Percentiles rank a stretch among this genome's conserved stretches.
These are phyloP conservation scores for Diaporthe eres DNA, from an alignment of 2,329 filamentous ascomycete species.

Conservation along the genomic window DNA sequence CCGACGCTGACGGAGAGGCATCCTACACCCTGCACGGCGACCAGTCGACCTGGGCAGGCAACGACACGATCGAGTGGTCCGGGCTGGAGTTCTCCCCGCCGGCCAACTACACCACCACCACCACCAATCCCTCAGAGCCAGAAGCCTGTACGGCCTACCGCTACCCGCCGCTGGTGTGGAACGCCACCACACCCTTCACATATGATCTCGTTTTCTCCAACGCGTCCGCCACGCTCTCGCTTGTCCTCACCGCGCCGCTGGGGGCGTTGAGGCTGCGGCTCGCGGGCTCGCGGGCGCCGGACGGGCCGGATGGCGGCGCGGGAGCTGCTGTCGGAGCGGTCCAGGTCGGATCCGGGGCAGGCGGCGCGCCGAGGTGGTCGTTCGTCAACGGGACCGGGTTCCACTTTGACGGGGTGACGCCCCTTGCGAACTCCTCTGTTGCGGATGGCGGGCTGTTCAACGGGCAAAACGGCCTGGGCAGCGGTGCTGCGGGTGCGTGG, in stretches of 20 bases:
- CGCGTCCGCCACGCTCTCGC: neutral
- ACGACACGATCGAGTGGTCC: slow-evolving; percentile 20
- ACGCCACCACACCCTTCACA: slow-evolving; percentile 11
- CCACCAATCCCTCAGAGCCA: neutral
- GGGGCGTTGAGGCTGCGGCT: slow-evolving; percentile 6
- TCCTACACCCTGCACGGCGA: slow-evolving; percentile 15
- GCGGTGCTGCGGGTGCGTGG: neutral
- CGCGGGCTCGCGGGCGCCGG: neutral
- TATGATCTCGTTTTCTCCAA: slow-evolving; percentile 21
- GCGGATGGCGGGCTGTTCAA: neutral
- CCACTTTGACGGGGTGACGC: neutral
- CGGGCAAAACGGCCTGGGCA: slow-evolving; percentile 1
- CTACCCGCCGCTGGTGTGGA: slow-evolving; percentile 28
- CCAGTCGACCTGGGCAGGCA: slow-evolving; percentile 18
- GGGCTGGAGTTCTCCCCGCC: slow-evolving; percentile 23
- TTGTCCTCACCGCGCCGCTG: slow-evolving; percentile 1
- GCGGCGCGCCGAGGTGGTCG: slow-evolving; percentile 13
- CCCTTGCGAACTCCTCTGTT: neutral
- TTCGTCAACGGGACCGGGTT: slow-evolving; percentile 10
- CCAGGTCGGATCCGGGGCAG: neutral
- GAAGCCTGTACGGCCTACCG: neutral
- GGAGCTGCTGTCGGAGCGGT: neutral
- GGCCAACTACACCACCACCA: neutral
- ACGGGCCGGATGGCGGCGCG: neutral
- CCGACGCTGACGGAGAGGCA: neutral